A percentile compares a stretch with the other conserved stretches of the same genome.
These are phyloP conservation scores for Schrenkiella parvula DNA, from an alignment of 345 rosid genomes.

Conservation along the genomic window DNA sequence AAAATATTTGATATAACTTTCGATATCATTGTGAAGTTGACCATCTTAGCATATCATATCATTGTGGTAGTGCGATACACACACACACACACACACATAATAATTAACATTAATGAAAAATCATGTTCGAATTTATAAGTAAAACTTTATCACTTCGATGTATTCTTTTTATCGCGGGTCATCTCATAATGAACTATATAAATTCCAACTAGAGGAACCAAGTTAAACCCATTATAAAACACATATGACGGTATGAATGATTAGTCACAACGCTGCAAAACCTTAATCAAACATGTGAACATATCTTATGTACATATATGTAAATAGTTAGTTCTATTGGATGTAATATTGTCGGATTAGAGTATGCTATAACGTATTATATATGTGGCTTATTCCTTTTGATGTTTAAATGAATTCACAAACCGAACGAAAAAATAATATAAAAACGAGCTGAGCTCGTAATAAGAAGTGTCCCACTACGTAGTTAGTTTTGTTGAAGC, in stretches of 20 bases:
- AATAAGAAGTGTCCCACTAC: no score
- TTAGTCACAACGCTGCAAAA: background rate
- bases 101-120: background rate
- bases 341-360: no score
- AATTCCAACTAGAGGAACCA: background rate
- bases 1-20: constrained; percentile 22
- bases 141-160: background rate
- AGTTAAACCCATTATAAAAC: background rate
- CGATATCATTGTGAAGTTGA: constrained; percentile 34
- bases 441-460: no score
- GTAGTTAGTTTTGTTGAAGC: no score
- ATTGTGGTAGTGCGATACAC: constrained; percentile 25
- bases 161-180: background rate
- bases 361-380: no score
- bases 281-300: background rate
- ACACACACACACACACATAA: constrained; percentile 17
- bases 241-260: background rate
- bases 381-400: no score
- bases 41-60: constrained; percentile 25
- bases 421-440: no score
- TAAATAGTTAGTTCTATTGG: background rate
- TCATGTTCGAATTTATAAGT: background rate
- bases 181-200: background rate
- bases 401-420: no score
- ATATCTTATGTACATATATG: background rate